Percentiles rank a stretch among this genome's conserved stretches.
Evolutionary conservation across 768 basidiomycete species (phyloP).

Genomic region (Auricularia sp.): DNA sequence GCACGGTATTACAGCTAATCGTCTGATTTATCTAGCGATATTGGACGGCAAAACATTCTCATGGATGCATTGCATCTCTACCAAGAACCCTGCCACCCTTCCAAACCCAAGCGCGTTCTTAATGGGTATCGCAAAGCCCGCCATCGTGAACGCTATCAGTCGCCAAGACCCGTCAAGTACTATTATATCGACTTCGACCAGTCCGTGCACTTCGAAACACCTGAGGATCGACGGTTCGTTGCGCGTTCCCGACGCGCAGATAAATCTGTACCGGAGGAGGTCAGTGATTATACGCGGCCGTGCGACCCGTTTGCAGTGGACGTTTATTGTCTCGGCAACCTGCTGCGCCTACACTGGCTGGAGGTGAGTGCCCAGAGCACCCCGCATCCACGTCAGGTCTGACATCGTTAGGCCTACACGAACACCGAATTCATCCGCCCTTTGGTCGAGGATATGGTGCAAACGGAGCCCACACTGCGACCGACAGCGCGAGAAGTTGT

Average conservation of each 20-base stretch:
- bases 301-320: conserved; percentile 8
- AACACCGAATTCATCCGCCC: conserved; percentile 26
- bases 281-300: background rate
- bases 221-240: background rate
- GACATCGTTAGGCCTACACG: background rate
- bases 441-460: conserved; percentile 29
- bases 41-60: conserved; percentile 11
- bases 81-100: conserved; percentile 13
- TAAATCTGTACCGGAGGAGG: conserved; percentile 14
- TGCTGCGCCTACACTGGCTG: conserved; percentile 1
- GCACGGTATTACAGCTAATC: background rate
- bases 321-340: conserved; percentile 7
- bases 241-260: background rate
- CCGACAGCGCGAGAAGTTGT: conserved; percentile 19
- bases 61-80: conserved; percentile 12
- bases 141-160: conserved; percentile 12
- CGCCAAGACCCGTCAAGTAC: conserved; percentile 16
- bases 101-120: background rate
- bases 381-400: too few relatives aligned
- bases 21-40: conserved; percentile 5
- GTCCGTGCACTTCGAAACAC: conserved; percentile 7
- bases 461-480: conserved; percentile 23
- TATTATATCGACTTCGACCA: conserved; percentile 19
- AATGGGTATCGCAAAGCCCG: background rate
- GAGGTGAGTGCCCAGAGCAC: background rate